Base-by-base conservation (phyloP, 805 yeast genomes). In the Pichia exigua region DNA sequence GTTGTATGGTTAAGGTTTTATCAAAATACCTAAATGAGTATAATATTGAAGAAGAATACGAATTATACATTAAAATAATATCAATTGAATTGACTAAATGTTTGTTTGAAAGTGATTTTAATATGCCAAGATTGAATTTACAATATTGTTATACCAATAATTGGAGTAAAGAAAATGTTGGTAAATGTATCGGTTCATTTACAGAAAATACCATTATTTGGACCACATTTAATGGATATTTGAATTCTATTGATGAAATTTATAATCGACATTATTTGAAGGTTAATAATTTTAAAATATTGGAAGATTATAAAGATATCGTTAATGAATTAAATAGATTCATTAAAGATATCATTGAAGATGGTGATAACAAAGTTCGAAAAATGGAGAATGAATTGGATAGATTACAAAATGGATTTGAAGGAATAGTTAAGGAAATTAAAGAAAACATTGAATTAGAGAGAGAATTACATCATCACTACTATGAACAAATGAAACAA, bases 151-250 rank as follows among this genome's bases (percentile, higher is more conserved):
- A 30, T 22, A 2, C 17, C 2, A 27, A 13, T 1, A 21, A 41
- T 15, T 17, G 24, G 26, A 30, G 45, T 28, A n/a, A 22, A 6
- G 18, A 13, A 5, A 18, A 45, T 3, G 38, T 59, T 3, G 48
- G 55, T 11, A 27, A 39, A 17, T 60, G 63, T 48, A 48, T 60
- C 15, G 45, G 45, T 2, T 5, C 11, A 2, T 8, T 60, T 4
- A 51, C 51, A 10, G 32, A 28, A 13, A 46, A 50, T 18, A 24
- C 48, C 1, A 50, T 45, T 20, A 42, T 52, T 28, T 60, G 63
- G 63, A 60, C 61, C 1, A 54, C 63, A 6, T 60, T 56, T 42
- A 57, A 56, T 45, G 62, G 63, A 4, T 60, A 60, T 28, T 43
- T 55, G 27, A 52, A 50, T 46, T 12, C 43, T 9, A 28, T 54